A percentile compares a stretch with the other conserved stretches of the same genome.
Evolutionary conservation across 257 asterid genomes (phyloP).

Genomic region (Marsdenia floribunda): DNA sequence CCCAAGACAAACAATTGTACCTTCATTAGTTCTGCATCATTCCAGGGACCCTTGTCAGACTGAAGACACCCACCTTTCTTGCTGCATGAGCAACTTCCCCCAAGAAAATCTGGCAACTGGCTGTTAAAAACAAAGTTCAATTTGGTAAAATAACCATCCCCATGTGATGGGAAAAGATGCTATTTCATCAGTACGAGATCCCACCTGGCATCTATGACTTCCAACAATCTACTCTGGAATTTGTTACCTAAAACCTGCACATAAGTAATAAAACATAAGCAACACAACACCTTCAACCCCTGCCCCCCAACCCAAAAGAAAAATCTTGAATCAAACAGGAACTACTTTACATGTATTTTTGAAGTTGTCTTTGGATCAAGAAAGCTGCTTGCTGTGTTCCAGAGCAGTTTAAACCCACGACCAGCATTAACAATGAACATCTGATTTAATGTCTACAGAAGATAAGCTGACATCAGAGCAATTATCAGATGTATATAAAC

Average conservation of each 20-base stretch:
- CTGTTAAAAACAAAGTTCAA: constrained; percentile 38
- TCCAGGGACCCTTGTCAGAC: constrained; percentile 96
- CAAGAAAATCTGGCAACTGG: constrained; percentile 96
- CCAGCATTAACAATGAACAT: constrained; percentile 98
- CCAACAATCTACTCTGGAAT: constrained; percentile 72
- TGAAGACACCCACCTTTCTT: constrained; percentile 86
- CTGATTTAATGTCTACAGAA: constrained; percentile 77
- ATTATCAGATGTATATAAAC: constrained; percentile 17
- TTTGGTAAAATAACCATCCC: constrained; percentile 5
- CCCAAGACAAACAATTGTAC: constrained; percentile 29
- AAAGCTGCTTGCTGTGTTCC: constrained; percentile 80
- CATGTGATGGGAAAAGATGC: not conserved
- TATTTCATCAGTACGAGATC: constrained; percentile 19
- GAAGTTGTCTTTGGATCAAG: constrained; percentile 88
- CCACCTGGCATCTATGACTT: constrained; percentile 73
- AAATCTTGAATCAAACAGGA: constrained; percentile 9
- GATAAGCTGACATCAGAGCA: constrained; percentile 20
- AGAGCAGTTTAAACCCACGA: constrained; percentile 72
- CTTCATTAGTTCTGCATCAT: constrained; percentile 75
- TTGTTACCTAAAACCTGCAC: constrained; percentile 80
- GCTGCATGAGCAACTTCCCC: constrained; percentile 84
- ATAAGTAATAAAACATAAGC: constrained; percentile 24
- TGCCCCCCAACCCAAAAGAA: not conserved
- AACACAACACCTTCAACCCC: constrained; percentile 12
- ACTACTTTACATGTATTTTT: constrained; percentile 67